A percentile compares a stretch with the other conserved stretches of the same genome.
Conservation (phyloP, 306 rosid genomes). For the Purshia tridentata region DNA sequence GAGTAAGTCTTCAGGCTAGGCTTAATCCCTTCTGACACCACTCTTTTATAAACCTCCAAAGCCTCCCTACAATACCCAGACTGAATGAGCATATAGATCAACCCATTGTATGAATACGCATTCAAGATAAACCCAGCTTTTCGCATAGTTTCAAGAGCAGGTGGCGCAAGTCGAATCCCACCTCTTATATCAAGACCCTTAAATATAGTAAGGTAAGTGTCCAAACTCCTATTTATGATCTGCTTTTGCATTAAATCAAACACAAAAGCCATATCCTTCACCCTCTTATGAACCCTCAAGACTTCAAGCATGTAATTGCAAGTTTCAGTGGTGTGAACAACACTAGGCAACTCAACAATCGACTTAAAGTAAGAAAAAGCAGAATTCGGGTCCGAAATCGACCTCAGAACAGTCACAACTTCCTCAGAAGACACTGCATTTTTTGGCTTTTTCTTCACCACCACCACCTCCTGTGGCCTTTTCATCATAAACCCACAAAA, state of each 20-base stretch:
- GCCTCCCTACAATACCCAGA: conserved; percentile 70
- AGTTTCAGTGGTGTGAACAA: conserved; percentile 75
- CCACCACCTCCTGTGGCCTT: conserved; percentile 35
- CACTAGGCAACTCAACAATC: conserved; percentile 51
- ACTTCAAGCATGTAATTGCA: conserved; percentile 89
- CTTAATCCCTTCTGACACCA: conserved; percentile 66
- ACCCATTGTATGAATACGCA: conserved; percentile 86
- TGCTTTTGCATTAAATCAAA: conserved; percentile 80
- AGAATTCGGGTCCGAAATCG: conserved; percentile 51
- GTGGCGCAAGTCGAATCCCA: conserved; percentile 65
- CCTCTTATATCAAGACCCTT: conserved; percentile 69
- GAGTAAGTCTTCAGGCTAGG: conserved; percentile 96
- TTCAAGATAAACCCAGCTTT: conserved; percentile 71
- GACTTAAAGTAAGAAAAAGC: conserved; percentile 69
- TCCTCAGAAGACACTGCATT: conserved; percentile 58
- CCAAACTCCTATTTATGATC: conserved; percentile 56
- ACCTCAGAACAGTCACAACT: conserved; percentile 55
- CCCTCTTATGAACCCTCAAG: conserved; percentile 47
- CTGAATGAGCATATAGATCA: conserved; percentile 73
- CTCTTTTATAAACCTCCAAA: conserved; percentile 66
- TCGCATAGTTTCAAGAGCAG: conserved; percentile 64
- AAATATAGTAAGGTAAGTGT: conserved; percentile 67
- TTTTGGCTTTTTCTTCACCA: conserved; percentile 39
- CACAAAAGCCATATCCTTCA: conserved; percentile 72
- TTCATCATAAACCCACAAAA: conserved; percentile 40